Conservation (phyloP, 768 basidiomycete species). For the Suillus bovinus region DNA sequence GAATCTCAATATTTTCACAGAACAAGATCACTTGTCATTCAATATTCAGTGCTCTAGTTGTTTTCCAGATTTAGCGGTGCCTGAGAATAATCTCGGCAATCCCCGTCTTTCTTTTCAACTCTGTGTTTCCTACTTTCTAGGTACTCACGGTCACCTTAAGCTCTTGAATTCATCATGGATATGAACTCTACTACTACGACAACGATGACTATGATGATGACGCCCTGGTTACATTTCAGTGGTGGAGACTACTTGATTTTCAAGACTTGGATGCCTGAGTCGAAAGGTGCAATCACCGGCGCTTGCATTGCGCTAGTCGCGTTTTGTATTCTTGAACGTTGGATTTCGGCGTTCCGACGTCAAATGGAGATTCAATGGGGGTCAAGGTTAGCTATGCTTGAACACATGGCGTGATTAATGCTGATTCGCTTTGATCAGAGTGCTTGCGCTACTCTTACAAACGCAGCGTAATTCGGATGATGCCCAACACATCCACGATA, state of each 20-base stretch:
- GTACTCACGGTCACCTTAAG: neutral
- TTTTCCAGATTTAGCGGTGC: neutral
- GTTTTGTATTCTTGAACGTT: slow-evolving; percentile 71
- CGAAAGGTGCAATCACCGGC: slow-evolving; percentile 69
- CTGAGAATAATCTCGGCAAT: neutral
- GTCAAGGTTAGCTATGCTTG: slow-evolving; percentile 43
- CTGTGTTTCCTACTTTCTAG: neutral
- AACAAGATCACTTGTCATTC: too few relatives aligned
- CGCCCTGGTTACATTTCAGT: slow-evolving; percentile 69
- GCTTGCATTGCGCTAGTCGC: slow-evolving; percentile 72
- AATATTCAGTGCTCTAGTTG: too few relatives aligned
- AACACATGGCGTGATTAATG: neutral
- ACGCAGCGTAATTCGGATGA: neutral
- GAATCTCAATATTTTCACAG: too few relatives aligned
- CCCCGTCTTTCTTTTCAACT: neutral
- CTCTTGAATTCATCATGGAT: slow-evolving; percentile 2
- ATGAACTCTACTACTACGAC: slow-evolving; percentile 14
- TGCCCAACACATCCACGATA: neutral
- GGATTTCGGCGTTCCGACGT: slow-evolving; percentile 57
- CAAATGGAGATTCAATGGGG: slow-evolving; percentile 59
- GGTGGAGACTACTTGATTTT: slow-evolving; percentile 68
- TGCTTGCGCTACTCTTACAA: slow-evolving; percentile 10
- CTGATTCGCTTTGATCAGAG: slow-evolving; percentile 13
- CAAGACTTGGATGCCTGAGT: slow-evolving; percentile 63
- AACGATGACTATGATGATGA: slow-evolving; percentile 45